These are phyloP conservation scores for Botrytis cinerea DNA, from an alignment of 2,329 filamentous ascomycete genomes.

Conservation along the genomic window DNA sequence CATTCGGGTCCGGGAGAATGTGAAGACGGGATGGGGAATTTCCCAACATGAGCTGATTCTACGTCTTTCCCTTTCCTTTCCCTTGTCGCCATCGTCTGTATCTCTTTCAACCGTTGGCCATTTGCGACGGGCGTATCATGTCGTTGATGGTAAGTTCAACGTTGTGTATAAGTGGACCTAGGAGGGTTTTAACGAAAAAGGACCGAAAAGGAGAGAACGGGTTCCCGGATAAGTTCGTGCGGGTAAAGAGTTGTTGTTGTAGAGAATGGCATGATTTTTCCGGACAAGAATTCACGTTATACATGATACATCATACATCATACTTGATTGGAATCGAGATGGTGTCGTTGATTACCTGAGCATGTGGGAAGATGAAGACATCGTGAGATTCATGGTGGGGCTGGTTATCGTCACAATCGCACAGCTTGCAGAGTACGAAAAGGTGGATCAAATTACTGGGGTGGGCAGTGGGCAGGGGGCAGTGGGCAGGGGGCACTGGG, in stretches of 20 bases:
- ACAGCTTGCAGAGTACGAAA: background rate
- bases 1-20: background rate
- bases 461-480: too few species aligned
- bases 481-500: too few species aligned
- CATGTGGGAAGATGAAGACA: constrained; percentile 4
- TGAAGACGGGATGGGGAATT: background rate
- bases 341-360: background rate
- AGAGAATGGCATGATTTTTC: background rate
- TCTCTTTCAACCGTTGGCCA: background rate
- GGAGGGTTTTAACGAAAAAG: background rate
- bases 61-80: background rate
- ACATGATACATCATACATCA: background rate
- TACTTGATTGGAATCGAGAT: background rate
- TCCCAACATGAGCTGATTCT: background rate
- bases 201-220: background rate
- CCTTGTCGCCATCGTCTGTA: background rate
- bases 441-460: background rate
- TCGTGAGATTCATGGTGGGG: constrained; percentile 1
- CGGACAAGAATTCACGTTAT: background rate
- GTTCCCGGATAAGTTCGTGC: background rate
- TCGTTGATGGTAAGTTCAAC: background rate
- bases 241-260: background rate
- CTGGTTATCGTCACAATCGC: background rate
- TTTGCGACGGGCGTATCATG: background rate
- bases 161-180: background rate